A percentile compares a stretch with the other conserved stretches of the same genome.
phyloP scores from a whole-genome alignment of 495 filamentous ascomycete species.

The Platismatia glauca region DNA sequence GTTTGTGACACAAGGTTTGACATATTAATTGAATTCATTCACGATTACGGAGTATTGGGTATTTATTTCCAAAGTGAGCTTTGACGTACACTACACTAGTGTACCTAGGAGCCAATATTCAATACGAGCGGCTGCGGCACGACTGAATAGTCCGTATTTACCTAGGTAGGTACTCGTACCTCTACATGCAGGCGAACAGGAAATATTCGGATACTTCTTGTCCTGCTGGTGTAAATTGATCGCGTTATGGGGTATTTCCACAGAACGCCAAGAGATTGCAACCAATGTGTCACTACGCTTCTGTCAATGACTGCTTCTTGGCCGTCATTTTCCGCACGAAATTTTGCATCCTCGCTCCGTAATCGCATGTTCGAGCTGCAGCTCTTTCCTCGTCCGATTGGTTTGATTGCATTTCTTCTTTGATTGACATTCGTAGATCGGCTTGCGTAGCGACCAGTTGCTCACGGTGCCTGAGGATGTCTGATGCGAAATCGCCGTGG shows the following conservation, averaged over 20 bases:
- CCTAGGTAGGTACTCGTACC: background rate
- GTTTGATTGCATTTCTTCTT: slow-evolving; percentile 36
- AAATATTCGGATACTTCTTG: background rate
- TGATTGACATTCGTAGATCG: slow-evolving; percentile 33
- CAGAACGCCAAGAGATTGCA: background rate
- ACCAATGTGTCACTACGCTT: background rate
- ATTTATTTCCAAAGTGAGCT: too few relatives aligned
- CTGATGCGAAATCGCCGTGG: slow-evolving; percentile 21
- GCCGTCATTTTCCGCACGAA: slow-evolving; percentile 35
- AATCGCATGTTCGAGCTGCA: slow-evolving; percentile 39
- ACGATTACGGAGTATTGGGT: too few relatives aligned
- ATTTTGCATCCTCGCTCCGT: slow-evolving; percentile 37
- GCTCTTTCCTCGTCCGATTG: slow-evolving; percentile 39
- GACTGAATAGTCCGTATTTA: too few relatives aligned
- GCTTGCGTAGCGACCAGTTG: slow-evolving; percentile 31
- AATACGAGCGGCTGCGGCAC: too few relatives aligned
- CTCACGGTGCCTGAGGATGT: slow-evolving; percentile 27
- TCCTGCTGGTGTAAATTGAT: background rate
- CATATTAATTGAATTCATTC: too few relatives aligned
- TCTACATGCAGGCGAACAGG: too few relatives aligned
- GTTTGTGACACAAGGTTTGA: too few relatives aligned
- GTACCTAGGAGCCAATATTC: too few relatives aligned
- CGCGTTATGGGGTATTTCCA: background rate
- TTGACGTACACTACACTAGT: too few relatives aligned
- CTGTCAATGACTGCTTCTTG: slow-evolving; percentile 5